phyloP scores from a whole-genome alignment of 352 stramenopile genomes.

The Phytophthora crassamura region DNA sequence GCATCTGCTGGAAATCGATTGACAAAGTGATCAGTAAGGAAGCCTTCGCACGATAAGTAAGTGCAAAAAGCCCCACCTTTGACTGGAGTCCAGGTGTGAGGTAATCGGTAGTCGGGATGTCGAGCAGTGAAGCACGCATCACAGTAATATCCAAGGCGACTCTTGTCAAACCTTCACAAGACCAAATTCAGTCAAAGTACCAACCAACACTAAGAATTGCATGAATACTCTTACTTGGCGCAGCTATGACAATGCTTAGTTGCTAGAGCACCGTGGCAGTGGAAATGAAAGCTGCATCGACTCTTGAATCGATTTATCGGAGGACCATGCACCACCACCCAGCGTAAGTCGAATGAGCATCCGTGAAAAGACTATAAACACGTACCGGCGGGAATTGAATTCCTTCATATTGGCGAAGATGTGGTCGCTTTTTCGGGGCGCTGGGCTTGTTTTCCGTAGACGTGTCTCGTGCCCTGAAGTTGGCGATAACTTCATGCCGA shows the following conservation, averaged over 20 bases:
- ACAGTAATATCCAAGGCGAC: conserved; percentile 65
- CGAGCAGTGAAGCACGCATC: conserved; percentile 65
- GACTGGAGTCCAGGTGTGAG: conserved; percentile 58
- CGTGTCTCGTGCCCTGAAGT: conserved; percentile 40
- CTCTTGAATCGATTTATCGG: conserved; percentile 24
- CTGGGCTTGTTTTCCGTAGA: conserved; percentile 9
- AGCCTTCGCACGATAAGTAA: background rate
- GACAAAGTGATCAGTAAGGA: conserved; percentile 6
- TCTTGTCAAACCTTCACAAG: conserved; percentile 59
- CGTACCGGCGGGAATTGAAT: conserved; percentile 29
- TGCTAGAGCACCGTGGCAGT: conserved; percentile 49
- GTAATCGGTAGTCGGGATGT: conserved; percentile 62
- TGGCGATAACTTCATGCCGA: conserved; percentile 47
- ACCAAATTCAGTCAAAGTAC: background rate
- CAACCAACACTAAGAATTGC: background rate
- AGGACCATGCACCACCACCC: background rate
- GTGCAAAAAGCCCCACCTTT: conserved; percentile 36
- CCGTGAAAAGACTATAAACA: background rate
- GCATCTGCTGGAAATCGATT: conserved; percentile 34
- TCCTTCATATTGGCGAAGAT: conserved; percentile 33
- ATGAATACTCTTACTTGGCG: conserved; percentile 50
- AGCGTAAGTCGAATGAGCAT: background rate
- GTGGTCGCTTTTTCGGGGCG: conserved; percentile 21
- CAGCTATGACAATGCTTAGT: conserved; percentile 77
- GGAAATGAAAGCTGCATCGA: conserved; percentile 64